Conservation (phyloP, 345 rosid genomes). For the Fremontodendron californicum region DNA sequence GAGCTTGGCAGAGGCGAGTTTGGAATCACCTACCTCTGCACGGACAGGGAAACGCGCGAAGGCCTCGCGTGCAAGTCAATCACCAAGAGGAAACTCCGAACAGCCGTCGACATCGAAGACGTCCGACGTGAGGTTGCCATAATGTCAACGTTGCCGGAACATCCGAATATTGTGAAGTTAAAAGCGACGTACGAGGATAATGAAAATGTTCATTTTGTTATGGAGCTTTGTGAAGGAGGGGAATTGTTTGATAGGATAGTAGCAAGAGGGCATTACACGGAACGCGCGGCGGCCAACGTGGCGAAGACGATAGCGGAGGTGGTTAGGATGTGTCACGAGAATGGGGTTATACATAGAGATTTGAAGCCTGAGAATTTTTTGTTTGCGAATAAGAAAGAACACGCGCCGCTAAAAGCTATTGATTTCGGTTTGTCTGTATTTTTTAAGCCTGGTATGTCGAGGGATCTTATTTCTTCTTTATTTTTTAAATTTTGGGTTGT, state of each 20-base stretch:
- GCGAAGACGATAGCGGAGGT: slow-evolving; percentile 84
- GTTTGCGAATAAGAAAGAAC: slow-evolving; percentile 88
- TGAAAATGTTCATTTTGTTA: slow-evolving; percentile 87
- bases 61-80: slow-evolving; percentile 88
- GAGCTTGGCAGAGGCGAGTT: slow-evolving; percentile 94
- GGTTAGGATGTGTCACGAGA: slow-evolving; percentile 84
- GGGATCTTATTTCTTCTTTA: neutral
- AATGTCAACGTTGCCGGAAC: slow-evolving; percentile 81
- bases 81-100: slow-evolving; percentile 78
- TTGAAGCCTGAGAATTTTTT: slow-evolving; percentile 95
- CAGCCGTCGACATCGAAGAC: slow-evolving; percentile 87
- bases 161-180: slow-evolving; percentile 81
- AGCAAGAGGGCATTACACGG: slow-evolving; percentile 92
- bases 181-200: slow-evolving; percentile 86
- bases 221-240: slow-evolving; percentile 97
- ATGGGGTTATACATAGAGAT: slow-evolving; percentile 93
- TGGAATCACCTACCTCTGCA: slow-evolving; percentile 87
- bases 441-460: slow-evolving; percentile 73
- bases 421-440: slow-evolving; percentile 90
- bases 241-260: slow-evolving; percentile 95
- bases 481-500: neutral
- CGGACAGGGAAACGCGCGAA: slow-evolving; percentile 62
- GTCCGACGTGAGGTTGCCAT: slow-evolving; percentile 92
- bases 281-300: slow-evolving; percentile 81
- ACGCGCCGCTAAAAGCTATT: slow-evolving; percentile 73